Evolutionary conservation across 805 yeast species (phyloP).

Genomic region (Priceomyces haplophilus): DNA sequence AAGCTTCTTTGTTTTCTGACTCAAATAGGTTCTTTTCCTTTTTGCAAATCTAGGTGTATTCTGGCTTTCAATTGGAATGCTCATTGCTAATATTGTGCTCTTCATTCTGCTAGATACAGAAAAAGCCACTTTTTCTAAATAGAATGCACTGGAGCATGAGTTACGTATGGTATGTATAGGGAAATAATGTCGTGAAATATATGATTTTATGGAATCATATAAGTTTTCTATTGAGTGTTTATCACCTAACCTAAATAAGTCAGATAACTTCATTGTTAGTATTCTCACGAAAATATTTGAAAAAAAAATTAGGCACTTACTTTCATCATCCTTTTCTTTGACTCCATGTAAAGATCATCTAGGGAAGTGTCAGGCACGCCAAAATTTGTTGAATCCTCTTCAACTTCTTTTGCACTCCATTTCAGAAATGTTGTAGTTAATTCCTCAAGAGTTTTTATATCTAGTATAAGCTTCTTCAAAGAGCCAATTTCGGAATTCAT

Average conservation of each 20-base stretch:
- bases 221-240: slow-evolving; percentile 2
- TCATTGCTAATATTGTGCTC: not conserved
- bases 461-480: not conserved
- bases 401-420: not conserved
- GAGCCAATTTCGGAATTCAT: not conserved
- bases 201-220: slow-evolving; percentile 2
- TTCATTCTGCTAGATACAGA: not conserved
- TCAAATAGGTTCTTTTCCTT: slow-evolving; percentile 1
- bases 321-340: not conserved
- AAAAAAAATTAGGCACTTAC: not conserved
- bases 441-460: not conserved
- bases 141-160: not conserved
- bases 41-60: not conserved
- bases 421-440: not conserved
- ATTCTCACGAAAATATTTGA: no score
- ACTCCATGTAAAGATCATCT: not conserved
- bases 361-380: not conserved
- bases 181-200: not conserved
- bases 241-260: not conserved
- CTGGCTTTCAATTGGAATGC: not conserved
- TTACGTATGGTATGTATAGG: not conserved
- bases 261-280: slow-evolving; percentile 4
- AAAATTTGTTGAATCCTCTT: not conserved
- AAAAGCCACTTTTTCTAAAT: not conserved
- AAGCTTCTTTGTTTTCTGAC: slow-evolving; percentile 5